These are phyloP conservation scores for Fraxinus baroniana DNA, from an alignment of 305 asterid genomes.

Conservation along the genomic window DNA sequence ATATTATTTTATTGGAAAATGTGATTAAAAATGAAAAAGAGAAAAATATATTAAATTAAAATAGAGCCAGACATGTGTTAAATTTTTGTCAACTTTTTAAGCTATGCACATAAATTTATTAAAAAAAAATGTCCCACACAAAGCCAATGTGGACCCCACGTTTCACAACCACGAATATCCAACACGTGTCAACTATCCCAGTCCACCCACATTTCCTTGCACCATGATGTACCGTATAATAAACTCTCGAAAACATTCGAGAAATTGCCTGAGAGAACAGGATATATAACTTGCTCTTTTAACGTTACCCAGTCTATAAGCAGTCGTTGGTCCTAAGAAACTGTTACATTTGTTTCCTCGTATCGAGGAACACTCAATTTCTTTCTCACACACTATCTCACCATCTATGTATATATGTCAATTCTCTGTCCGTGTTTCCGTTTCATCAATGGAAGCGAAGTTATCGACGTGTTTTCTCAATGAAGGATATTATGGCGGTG, in stretches of 20 bases:
- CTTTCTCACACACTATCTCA: slow-evolving; percentile 20
- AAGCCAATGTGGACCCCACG: neutral
- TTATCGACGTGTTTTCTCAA: slow-evolving; percentile 52
- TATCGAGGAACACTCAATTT: neutral
- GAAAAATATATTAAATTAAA: too few relatives aligned
- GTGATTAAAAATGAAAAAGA: too few relatives aligned
- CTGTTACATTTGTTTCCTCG: slow-evolving; percentile 29
- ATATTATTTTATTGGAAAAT: too few relatives aligned
- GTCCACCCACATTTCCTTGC: neutral
- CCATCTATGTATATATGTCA: slow-evolving; percentile 16
- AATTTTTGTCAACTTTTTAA: too few relatives aligned
- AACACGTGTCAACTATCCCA: neutral
- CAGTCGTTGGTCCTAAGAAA: slow-evolving; percentile 61
- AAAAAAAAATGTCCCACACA: too few relatives aligned
- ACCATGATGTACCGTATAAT: too few relatives aligned
- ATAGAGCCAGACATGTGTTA: too few relatives aligned
- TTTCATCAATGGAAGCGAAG: slow-evolving; percentile 53
- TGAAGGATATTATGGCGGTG: slow-evolving; percentile 41
- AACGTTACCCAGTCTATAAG: slow-evolving; percentile 21
- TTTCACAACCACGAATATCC: neutral
- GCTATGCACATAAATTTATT: too few relatives aligned
- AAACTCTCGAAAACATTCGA: neutral
- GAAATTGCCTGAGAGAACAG: slow-evolving; percentile 11
- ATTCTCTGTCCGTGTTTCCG: neutral
- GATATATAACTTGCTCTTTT: slow-evolving; percentile 13